These are phyloP conservation scores for Capsicum chinense DNA, from an alignment of 257 asterid species.

Conservation along the genomic window DNA sequence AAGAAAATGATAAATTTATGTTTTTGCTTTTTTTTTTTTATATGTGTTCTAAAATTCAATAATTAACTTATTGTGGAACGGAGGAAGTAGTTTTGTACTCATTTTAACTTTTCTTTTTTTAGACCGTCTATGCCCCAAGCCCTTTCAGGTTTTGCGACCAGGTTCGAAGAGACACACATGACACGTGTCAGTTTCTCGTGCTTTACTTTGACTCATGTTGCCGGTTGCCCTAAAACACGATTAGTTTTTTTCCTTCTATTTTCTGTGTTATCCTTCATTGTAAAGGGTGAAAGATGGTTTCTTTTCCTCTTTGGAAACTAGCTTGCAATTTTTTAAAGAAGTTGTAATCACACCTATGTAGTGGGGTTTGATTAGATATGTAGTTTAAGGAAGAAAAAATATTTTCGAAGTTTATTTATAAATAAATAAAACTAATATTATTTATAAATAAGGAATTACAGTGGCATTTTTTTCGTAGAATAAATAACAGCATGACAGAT, in stretches of 20 bases:
- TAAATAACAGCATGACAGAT: no score
- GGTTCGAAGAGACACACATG: slow-evolving; percentile 49
- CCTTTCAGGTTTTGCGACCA: slow-evolving; percentile 51
- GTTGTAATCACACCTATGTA: background rate
- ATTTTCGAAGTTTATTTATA: background rate
- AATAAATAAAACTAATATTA: no score
- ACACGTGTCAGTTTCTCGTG: slow-evolving; percentile 39
- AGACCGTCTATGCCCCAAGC: slow-evolving; percentile 37
- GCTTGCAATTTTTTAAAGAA: background rate
- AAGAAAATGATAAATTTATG: no score
- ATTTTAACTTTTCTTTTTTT: background rate
- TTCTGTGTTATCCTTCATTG: background rate
- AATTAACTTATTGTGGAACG: no score
- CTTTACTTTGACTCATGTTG: slow-evolving; percentile 26
- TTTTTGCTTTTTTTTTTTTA: no score
- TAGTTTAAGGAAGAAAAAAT: background rate
- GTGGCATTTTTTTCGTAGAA: no score
- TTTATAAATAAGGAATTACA: no score
- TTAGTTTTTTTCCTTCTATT: background rate
- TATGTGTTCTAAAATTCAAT: no score
- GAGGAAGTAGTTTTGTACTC: background rate
- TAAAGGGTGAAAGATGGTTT: background rate
- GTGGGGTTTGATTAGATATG: background rate
- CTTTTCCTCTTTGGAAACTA: background rate
- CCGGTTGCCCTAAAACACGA: slow-evolving; percentile 26